A percentile compares a stretch with the other conserved stretches of the same genome.
phyloP scores from a whole-genome alignment of 2,329 filamentous ascomycete species.

The Diaporthe helianthi region DNA sequence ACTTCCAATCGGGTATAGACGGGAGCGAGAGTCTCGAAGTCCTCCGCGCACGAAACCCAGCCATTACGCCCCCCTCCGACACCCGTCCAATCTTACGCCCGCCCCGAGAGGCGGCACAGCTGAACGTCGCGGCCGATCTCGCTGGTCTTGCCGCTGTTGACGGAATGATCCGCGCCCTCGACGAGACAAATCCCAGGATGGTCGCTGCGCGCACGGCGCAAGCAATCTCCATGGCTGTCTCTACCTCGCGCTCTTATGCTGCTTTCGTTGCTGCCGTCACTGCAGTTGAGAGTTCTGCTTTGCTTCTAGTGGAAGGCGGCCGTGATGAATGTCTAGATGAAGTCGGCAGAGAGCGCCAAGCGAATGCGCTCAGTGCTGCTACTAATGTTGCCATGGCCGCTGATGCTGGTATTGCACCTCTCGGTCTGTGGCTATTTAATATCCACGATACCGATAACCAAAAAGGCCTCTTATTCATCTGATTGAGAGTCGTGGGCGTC shows the following conservation, averaged over 20 bases:
- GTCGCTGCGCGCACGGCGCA: neutral
- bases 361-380: neutral
- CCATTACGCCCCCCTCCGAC: neutral
- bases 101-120: neutral
- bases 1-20: neutral
- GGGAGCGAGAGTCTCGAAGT: neutral
- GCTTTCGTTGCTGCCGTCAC: neutral
- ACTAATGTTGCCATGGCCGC: neutral
- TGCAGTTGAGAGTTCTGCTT: neutral
- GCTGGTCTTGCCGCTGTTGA: neutral
- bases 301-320: neutral
- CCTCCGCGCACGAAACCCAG: neutral
- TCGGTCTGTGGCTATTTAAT: neutral
- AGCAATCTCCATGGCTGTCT: neutral
- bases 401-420: neutral
- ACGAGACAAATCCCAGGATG: neutral
- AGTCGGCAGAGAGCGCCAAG: accelerated
- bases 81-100: neutral
- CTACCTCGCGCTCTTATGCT: neutral
- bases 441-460: neutral
- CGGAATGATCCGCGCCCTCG: neutral
- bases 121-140: neutral
- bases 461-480: neutral
- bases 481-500: neutral
- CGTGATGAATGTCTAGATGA: neutral